A percentile compares a stretch with the other conserved stretches of the same genome.
phyloP scores from a whole-genome alignment of 169 alveolate species.

The Plasmodium ovale region DNA sequence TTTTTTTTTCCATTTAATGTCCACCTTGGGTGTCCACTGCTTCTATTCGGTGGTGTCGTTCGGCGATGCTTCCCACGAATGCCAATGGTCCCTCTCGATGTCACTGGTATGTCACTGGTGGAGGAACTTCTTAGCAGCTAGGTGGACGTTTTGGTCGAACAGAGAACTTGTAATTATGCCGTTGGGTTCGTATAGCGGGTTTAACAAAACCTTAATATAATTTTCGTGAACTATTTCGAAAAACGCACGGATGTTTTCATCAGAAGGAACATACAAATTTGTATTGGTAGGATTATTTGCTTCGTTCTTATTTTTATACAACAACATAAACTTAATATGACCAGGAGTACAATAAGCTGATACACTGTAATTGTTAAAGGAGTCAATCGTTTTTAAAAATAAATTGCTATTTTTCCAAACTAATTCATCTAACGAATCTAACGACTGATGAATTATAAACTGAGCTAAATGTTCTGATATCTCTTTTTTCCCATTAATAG shows the following conservation, averaged over 20 bases:
- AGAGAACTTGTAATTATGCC: slow-evolving; percentile 79
- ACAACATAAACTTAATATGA: slow-evolving; percentile 86
- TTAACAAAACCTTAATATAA: slow-evolving; percentile 82
- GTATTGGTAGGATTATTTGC: slow-evolving; percentile 3
- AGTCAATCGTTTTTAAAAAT: slow-evolving; percentile 89
- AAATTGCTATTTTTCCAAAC: slow-evolving; percentile 84
- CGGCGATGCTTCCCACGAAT: too few relatives aligned
- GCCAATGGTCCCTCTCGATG: too few relatives aligned
- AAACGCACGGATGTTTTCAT: slow-evolving; percentile 86
- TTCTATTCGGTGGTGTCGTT: not conserved
- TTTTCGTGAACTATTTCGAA: slow-evolving; percentile 90
- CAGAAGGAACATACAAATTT: slow-evolving; percentile 82
- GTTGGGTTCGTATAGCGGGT: slow-evolving; percentile 83
- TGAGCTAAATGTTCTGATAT: slow-evolving; percentile 91
- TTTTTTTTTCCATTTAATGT: not conserved
- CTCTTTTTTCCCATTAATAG: slow-evolving; percentile 88
- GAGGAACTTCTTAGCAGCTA: slow-evolving; percentile 48
- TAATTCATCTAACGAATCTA: slow-evolving; percentile 90
- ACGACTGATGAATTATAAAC: slow-evolving; percentile 91
- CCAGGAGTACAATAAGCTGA: slow-evolving; percentile 92
- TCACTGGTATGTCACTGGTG: slow-evolving; percentile 24
- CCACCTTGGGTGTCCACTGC: not conserved
- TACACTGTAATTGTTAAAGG: slow-evolving; percentile 88
- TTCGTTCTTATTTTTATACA: slow-evolving; percentile 81
- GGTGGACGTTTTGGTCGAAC: slow-evolving; percentile 71